A percentile compares a stretch with the other conserved stretches of the same genome.
Conservation (phyloP, 108 stramenopile genomes). For the Cylindrotheca closterium region DNA sequence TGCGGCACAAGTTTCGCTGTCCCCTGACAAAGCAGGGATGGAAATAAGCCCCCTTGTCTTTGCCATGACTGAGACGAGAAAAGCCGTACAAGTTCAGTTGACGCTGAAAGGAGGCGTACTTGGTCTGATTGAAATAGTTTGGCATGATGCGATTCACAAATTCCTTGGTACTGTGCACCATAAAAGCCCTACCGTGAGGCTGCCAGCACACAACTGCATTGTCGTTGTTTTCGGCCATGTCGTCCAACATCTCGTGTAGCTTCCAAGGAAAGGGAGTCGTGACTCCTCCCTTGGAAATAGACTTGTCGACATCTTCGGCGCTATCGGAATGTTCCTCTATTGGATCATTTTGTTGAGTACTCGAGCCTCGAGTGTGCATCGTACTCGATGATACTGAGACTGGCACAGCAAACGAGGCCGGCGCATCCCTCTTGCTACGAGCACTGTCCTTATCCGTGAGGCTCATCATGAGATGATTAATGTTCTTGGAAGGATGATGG, state of each 20-base stretch:
- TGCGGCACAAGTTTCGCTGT: constrained; percentile 25
- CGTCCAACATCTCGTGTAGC: constrained; percentile 43
- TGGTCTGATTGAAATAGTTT: constrained; percentile 81
- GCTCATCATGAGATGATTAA: too few relatives aligned
- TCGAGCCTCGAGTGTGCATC: too few relatives aligned
- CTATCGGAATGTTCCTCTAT: too few relatives aligned
- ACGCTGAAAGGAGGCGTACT: constrained; percentile 54
- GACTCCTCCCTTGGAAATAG: constrained; percentile 38
- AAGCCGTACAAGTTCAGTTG: constrained; percentile 68
- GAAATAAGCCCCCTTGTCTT: constrained; percentile 37
- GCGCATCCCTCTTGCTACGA: too few relatives aligned
- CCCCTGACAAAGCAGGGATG: constrained; percentile 43
- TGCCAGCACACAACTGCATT: constrained; percentile 70
- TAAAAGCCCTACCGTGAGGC: constrained; percentile 72
- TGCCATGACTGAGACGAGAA: constrained; percentile 38
- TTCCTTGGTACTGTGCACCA: constrained; percentile 62
- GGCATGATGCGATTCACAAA: constrained; percentile 83
- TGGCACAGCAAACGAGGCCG: too few relatives aligned
- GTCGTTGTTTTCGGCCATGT: constrained; percentile 20
- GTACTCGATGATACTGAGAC: too few relatives aligned
- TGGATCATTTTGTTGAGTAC: too few relatives aligned
- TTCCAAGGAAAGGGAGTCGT: constrained; percentile 47
- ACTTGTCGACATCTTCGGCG: constrained; percentile 25
- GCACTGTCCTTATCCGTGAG: too few relatives aligned
- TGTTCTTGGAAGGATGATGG: too few relatives aligned